phyloP scores from a whole-genome alignment of 345 rosid species.

The Eucalyptus rudis region DNA sequence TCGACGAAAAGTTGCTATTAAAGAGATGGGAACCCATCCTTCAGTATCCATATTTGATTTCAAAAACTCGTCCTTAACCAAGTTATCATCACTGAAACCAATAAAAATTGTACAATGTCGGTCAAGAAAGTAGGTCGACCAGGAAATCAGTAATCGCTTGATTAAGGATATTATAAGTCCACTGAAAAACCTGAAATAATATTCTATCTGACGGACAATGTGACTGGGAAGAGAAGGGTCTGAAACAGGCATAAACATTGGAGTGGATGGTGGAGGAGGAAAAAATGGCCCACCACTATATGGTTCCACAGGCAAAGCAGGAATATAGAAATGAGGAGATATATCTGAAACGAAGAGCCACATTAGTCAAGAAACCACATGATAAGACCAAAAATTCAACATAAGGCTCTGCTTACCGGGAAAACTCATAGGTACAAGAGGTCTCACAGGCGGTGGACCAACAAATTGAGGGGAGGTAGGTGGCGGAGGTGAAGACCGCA shows the following conservation, averaged over 20 bases:
- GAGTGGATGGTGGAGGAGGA: constrained; percentile 13
- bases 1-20: constrained; percentile 8
- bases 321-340: constrained; percentile 1
- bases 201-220: constrained; percentile 43
- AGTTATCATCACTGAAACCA: constrained; percentile 33
- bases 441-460: constrained; percentile 15
- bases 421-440: constrained; percentile 5
- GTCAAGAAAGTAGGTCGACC: background rate
- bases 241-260: constrained; percentile 14
- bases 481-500: constrained; percentile 27
- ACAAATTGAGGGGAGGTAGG: constrained; percentile 12
- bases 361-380: background rate
- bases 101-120: background rate
- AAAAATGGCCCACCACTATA: constrained; percentile 21
- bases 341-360: constrained; percentile 14
- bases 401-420: background rate
- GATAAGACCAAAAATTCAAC: background rate
- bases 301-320: constrained; percentile 25
- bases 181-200: constrained; percentile 47
- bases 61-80: constrained; percentile 3
- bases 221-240: constrained; percentile 12
- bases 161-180: background rate
- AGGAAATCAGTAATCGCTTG: no score
- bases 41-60: constrained; percentile 7
- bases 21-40: constrained; percentile 3